Percentiles rank a stretch among this genome's conserved stretches.
Conservation (phyloP, 2,329 filamentous ascomycete genomes). For the Fusarium virguliforme region DNA sequence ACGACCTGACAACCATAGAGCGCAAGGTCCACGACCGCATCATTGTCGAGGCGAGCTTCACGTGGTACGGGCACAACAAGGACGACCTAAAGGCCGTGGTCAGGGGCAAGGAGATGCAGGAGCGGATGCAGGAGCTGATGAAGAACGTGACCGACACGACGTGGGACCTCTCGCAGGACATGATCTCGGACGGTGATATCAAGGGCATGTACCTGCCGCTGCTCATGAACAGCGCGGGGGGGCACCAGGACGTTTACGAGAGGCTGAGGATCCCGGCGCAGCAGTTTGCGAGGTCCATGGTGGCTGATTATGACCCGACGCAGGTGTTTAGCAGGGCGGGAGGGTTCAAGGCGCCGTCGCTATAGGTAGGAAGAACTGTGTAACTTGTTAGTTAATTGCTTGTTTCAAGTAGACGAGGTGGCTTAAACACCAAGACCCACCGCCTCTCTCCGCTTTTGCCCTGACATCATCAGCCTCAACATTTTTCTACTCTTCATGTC, state of each 20-base stretch:
- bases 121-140: slow-evolving; percentile 35
- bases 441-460: not conserved
- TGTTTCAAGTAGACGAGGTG: not conserved
- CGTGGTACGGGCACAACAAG: slow-evolving; percentile 46
- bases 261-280: slow-evolving; percentile 56
- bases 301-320: slow-evolving; percentile 57
- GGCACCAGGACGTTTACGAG: slow-evolving; percentile 61
- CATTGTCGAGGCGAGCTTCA: slow-evolving; percentile 63
- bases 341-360: slow-evolving; percentile 56
- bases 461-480: slow-evolving; percentile 23
- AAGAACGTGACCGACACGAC: slow-evolving; percentile 18
- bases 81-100: not conserved
- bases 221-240: slow-evolving; percentile 63
- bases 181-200: slow-evolving; percentile 54
- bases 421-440: slow-evolving; percentile 36
- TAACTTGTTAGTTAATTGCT: not conserved
- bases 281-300: slow-evolving; percentile 56
- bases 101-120: not conserved
- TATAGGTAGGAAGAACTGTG: not conserved
- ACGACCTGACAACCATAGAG: slow-evolving; percentile 60
- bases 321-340: slow-evolving; percentile 59
- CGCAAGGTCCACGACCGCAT: slow-evolving; percentile 58
- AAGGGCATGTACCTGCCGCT: slow-evolving; percentile 56
- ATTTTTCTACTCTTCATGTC: not conserved
- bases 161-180: slow-evolving; percentile 43